A percentile compares a stretch with the other conserved stretches of the same genome.
These are phyloP conservation scores for Fusarium citri DNA, from an alignment of 2,329 filamentous ascomycete genomes.

Conservation along the genomic window DNA sequence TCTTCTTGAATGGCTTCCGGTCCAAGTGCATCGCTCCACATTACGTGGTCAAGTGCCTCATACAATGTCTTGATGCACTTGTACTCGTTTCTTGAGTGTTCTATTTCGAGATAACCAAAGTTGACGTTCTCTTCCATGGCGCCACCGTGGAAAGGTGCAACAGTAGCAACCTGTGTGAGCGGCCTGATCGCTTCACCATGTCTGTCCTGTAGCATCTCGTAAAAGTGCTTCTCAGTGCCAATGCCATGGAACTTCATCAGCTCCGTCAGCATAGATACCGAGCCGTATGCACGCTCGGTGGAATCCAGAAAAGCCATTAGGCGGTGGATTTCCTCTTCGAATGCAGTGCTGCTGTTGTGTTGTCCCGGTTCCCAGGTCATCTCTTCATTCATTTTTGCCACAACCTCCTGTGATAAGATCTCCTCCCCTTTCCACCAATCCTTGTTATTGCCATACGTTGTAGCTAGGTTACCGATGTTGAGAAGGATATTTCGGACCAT, in stretches of 20 bases:
- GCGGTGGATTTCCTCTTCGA: constrained; percentile 68
- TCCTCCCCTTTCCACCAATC: constrained; percentile 72
- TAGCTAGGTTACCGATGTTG: constrained; percentile 53
- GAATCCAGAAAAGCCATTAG: constrained; percentile 72
- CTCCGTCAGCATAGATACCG: constrained; percentile 60
- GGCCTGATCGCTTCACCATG: constrained; percentile 45
- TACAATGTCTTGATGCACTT: constrained; percentile 57
- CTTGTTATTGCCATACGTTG: constrained; percentile 65
- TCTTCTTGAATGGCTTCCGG: constrained; percentile 51
- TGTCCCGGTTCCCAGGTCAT: constrained; percentile 45
- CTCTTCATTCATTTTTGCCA: constrained; percentile 51
- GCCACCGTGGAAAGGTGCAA: constrained; percentile 48
- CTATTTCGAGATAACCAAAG: constrained; percentile 59
- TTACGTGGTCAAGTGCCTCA: constrained; percentile 60
- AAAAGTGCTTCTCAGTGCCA: constrained; percentile 58
- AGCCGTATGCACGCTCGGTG: constrained; percentile 70
- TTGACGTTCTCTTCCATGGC: constrained; percentile 50
- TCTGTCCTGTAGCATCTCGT: constrained; percentile 54
- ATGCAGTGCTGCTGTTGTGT: constrained; percentile 48
- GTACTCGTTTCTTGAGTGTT: constrained; percentile 53
- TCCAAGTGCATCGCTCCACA: constrained; percentile 60
- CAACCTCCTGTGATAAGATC: constrained; percentile 57
- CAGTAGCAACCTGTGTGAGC: constrained; percentile 50
- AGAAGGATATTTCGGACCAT: constrained; percentile 67
- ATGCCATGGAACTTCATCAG: constrained; percentile 48